Evolutionary conservation across 805 yeast genomes (phyloP), one percentile per base, ranked within the genome.

Genomic region (Debaryomyces maramus): DNA sequence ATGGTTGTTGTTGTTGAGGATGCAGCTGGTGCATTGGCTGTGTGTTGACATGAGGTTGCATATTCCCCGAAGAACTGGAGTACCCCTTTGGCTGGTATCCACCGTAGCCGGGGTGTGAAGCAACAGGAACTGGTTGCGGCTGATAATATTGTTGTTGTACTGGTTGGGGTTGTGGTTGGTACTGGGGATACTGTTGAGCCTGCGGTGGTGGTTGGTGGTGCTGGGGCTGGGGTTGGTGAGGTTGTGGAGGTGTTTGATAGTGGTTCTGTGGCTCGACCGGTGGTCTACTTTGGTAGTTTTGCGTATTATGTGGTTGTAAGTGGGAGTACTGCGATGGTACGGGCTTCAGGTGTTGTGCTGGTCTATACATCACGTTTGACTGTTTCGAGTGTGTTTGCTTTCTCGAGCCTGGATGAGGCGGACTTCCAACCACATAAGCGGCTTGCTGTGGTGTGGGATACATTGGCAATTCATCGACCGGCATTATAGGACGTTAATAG

Each of bases 371-470:
- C 13, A 34, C 31, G 26, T 37, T 37, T 24, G 24, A 29, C 10
- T 17, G 39, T 26, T 27, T 30, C 14, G 30, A 20, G 27, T 27
- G 36, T 14, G 17, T 16, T 8, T 22, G 22, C 19, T 33, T 42
- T 29, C 44, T 40, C 14, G 47, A 34, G 15, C 34, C 14, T 14
- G 40, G 29, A 3, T 39, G 40, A 6, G 40, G 44, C 19, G 26
- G 46, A 16, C 40, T 45, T 28, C 50, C 58, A 18, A 55, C 56
- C 13, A 53, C 56, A 42, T 64, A 60, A 3, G 70, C 56, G 5
- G 72, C 72, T 53, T 70, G 73, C 37, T 61, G 69, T 2, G 75
- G 76, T 18, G 76, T 70, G 5, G 75, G 76, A 48, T 67, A 68
- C 52, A 60, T 51, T 16, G 76, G 76, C 48, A 70, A 56, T 26